Evolutionary conservation across 2,329 filamentous ascomycete genomes (phyloP).

Genomic region (Alternaria triticimaculans): DNA sequence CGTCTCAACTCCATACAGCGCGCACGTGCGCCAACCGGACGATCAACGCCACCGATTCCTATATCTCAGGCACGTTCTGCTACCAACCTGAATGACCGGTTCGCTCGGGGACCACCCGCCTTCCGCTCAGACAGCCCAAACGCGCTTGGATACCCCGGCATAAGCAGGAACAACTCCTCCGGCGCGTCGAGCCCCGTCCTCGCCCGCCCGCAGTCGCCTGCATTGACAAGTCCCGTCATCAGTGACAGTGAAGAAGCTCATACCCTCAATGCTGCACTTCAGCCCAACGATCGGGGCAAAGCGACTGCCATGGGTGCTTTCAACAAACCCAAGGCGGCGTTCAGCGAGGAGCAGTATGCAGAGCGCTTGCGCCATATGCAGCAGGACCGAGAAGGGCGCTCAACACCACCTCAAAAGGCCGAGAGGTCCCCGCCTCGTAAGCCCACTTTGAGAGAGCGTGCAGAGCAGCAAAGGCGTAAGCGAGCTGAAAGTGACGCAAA

Average conservation of each 20-base stretch:
- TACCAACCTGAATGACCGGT: constrained; percentile 58
- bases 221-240: constrained; percentile 68
- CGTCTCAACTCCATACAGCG: constrained; percentile 79
- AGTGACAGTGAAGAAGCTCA: constrained; percentile 75
- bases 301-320: constrained; percentile 76
- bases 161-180: constrained; percentile 45
- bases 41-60: constrained; percentile 60
- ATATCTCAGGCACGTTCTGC: constrained; percentile 52
- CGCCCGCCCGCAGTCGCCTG: constrained; percentile 57
- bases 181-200: constrained; percentile 50
- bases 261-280: constrained; percentile 66
- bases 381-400: constrained; percentile 69
- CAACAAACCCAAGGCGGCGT: constrained; percentile 75
- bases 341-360: constrained; percentile 84
- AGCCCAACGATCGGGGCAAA: constrained; percentile 80
- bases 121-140: constrained; percentile 57
- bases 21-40: constrained; percentile 56
- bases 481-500: constrained; percentile 31
- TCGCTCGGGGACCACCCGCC: constrained; percentile 47
- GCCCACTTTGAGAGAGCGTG: constrained; percentile 42
- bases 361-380: constrained; percentile 84
- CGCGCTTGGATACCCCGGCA: constrained; percentile 46
- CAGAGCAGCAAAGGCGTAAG: constrained; percentile 44
- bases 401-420: constrained; percentile 17
- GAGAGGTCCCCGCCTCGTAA: constrained; percentile 34